Evolutionary conservation across 176 grass and related monocot genomes (phyloP), one percentile per base, ranked within the genome.

Genomic region (Leersia perrieri): DNA sequence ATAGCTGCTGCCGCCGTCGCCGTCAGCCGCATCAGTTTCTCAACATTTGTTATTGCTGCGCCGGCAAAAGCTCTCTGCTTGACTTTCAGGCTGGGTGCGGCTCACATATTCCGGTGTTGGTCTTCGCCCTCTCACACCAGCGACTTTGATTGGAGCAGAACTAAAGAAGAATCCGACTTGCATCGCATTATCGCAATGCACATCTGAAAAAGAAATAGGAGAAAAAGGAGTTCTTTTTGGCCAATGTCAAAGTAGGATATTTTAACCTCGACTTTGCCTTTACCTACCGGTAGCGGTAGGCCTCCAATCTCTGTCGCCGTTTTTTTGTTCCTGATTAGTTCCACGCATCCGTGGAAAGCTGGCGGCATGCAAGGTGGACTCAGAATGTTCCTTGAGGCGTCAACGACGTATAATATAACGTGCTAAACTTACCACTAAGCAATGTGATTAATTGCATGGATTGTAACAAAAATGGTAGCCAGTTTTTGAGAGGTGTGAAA

Each of bases 311-410:
- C 11, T 77, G 11, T 84, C 55, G 32, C 18, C 33, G 47, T 30
- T 41, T 23, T 74, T 29, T 58, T 5, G 45, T 31, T 31, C 66
- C 36, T 39, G 9, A 22, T 69, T 57, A 30, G 18, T 45, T 73
- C 31, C 70, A 36, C 30, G 78, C 16, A 45, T 26, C 1, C 9
- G 7, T 66, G 58, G 57, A 77, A 82, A 83, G 73, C 16, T 82
- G 55, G 65, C 0, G 73, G 10, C 1, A 55, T 65, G 10, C 1
- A 55, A 55, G 42, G 34, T 80, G 44, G 16, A 13, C 33, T 66
- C 10, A 30, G 49, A 53, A 53, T 53, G 49, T n/a, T 53, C 49
- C 20, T 53, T 16, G 20, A 53, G 49, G 47, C 16, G 16, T 22
- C 49, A 9, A 3, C 49, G 20, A 53, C 49, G 18, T 22, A 53